These are phyloP conservation scores for Aspergillus panamensis DNA, from an alignment of 495 filamentous ascomycete genomes.

Conservation along the genomic window DNA sequence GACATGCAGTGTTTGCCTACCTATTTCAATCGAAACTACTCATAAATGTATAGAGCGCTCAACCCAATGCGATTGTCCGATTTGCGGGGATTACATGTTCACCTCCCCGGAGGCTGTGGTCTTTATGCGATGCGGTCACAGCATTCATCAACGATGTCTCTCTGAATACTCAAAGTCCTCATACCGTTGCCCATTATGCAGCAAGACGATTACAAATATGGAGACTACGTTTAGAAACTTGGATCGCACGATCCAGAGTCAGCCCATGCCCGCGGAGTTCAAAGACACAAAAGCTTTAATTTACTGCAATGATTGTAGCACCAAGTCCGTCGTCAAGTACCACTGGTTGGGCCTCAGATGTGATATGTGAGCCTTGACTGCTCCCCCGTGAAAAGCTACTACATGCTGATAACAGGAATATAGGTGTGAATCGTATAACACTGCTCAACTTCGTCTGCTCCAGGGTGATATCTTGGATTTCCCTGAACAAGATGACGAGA, in stretches of 20 bases:
- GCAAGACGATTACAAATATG: slow-evolving; percentile 92
- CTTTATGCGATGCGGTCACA: slow-evolving; percentile 94
- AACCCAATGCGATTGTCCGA: slow-evolving; percentile 96
- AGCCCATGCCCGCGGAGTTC: slow-evolving; percentile 89
- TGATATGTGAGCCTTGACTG: slow-evolving; percentile 50
- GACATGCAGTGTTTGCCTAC: slow-evolving; percentile 90
- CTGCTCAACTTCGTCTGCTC: slow-evolving; percentile 64
- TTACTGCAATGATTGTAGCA: slow-evolving; percentile 91
- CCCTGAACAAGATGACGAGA: slow-evolving; percentile 25
- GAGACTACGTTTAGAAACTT: slow-evolving; percentile 89
- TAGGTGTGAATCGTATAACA: slow-evolving; percentile 80
- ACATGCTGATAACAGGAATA: slow-evolving; percentile 18
- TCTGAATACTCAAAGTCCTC: slow-evolving; percentile 77
- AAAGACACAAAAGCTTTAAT: slow-evolving; percentile 74
- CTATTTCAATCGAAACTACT: slow-evolving; percentile 70
- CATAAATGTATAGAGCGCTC: slow-evolving; percentile 94
- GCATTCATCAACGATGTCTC: slow-evolving; percentile 86
- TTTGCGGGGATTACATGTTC: slow-evolving; percentile 97
- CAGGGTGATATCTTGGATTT: slow-evolving; percentile 35
- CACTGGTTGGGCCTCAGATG: slow-evolving; percentile 96
- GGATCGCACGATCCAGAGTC: slow-evolving; percentile 75
- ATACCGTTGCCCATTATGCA: slow-evolving; percentile 94
- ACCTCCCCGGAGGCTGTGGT: slow-evolving; percentile 85
- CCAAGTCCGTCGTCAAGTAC: slow-evolving; percentile 78
- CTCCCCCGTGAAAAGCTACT: neutral